Evolutionary conservation across 2,329 filamentous ascomycete genomes (phyloP), one percentile per base, ranked within the genome.

Genomic region (Xylaria sp.): DNA sequence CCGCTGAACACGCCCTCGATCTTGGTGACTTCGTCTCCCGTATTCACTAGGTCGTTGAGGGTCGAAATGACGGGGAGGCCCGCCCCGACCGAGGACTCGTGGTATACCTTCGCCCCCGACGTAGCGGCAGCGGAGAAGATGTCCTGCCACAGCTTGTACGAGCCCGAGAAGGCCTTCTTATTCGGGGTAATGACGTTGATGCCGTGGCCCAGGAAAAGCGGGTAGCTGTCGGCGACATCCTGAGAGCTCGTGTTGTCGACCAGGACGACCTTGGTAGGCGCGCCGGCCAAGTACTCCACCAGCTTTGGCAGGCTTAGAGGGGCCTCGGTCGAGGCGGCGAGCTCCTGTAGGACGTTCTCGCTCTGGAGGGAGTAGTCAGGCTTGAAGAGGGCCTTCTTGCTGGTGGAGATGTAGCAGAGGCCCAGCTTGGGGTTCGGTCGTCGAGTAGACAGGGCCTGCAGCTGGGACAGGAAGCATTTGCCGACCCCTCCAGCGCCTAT

Each of bases 1-100:
- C 94, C 94, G 57, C 91, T 96, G 77, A 99, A 97, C 47, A 99
- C 92, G 62, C 94, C 94, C 76, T 97, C 93, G 64, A 99, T 95
- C 76, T 88, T 92, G 50, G 84, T 91, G 4, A 99, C 88, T 70
- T 91, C 82, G 70, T 99, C 94, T 39, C 94, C 94, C 1, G 94
- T 99, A 59, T 92, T 89, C 20, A 97, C 84, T n/a, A 99, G 82
- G 66, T 99, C 94, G 69, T 92, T 92, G 60, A 99, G 78, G 0
- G 94, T 97, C 39, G 91, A 96, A 65, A 99, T 89, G 55, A 97
- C 89, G 4, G 94, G 94, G 45, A 99, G 82, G 4, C 94, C 94
- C 8, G 94, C 94, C 45, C 94, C 94, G 19, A 96, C 92, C 9
- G 91, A 94, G 39, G 91, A 92, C 76, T 99, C 94, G 72, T 99